Conservation (phyloP, 2,329 filamentous ascomycete genomes). For the Cladosporium colombiae region DNA sequence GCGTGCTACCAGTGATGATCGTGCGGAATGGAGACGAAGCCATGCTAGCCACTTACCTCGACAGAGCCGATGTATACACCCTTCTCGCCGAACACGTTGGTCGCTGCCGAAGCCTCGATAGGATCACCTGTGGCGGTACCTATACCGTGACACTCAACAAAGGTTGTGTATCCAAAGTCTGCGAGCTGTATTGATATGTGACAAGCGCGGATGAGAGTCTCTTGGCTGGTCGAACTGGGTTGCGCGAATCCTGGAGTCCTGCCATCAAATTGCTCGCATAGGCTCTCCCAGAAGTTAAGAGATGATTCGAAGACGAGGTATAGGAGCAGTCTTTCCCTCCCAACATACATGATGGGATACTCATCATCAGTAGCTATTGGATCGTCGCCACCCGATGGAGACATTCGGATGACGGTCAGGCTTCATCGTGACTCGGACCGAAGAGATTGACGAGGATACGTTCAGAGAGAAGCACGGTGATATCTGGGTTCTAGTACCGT, state of each 20-base stretch:
- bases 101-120: slow-evolving; percentile 30
- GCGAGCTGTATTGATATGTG: slow-evolving; percentile 43
- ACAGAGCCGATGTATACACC: background rate
- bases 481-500: background rate
- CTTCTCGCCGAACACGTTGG: slow-evolving; percentile 19
- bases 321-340: background rate
- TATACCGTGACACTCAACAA: slow-evolving; percentile 34
- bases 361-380: background rate
- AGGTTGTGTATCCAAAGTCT: slow-evolving; percentile 1
- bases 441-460: background rate
- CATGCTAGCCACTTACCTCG: background rate
- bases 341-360: background rate
- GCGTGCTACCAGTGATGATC: slow-evolving; percentile 1
- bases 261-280: slow-evolving; percentile 8
- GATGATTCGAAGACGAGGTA: background rate
- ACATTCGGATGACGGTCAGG: background rate
- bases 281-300: background rate
- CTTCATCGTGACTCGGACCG: background rate
- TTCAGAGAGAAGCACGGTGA: background rate
- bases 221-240: background rate
- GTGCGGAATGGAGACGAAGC: slow-evolving; percentile 17
- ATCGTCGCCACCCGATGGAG: background rate
- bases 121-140: slow-evolving; percentile 36
- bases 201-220: background rate
- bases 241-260: background rate